Evolutionary conservation across 805 yeast genomes (phyloP).

Genomic region (Monosporozyma yasuniensis): DNA sequence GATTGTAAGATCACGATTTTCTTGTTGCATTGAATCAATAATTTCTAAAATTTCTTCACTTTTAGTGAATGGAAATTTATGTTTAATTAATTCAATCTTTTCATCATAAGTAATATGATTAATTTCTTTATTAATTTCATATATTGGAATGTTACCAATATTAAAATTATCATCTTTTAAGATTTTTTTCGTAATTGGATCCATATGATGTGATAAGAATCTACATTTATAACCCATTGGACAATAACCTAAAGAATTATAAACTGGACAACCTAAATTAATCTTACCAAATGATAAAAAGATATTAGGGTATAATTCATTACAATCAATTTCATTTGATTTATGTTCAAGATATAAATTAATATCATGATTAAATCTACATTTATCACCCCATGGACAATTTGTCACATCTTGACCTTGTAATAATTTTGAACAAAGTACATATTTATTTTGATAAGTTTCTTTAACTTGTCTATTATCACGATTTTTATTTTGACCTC

Average conservation of each 20-base stretch:
- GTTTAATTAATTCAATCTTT: conserved; percentile 35
- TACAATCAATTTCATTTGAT: conserved; percentile 57
- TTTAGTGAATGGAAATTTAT: conserved; percentile 47
- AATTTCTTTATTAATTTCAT: conserved; percentile 43
- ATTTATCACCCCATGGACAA: conserved; percentile 64
- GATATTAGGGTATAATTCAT: conserved; percentile 26
- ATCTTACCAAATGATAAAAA: neutral
- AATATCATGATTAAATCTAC: conserved; percentile 73
- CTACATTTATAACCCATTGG: conserved; percentile 90
- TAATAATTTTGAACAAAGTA: conserved; percentile 55
- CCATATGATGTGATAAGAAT: conserved; percentile 70
- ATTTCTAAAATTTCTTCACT: conserved; percentile 53
- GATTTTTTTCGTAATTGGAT: conserved; percentile 34
- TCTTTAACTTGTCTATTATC: conserved; percentile 65
- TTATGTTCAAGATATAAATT: conserved; percentile 54
- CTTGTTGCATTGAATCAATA: conserved; percentile 49
- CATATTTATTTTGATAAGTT: conserved; percentile 9
- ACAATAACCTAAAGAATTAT: conserved; percentile 72
- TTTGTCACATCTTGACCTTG: conserved; percentile 39
- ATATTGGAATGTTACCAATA: conserved; percentile 24
- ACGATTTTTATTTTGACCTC: conserved; percentile 82
- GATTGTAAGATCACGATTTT: conserved; percentile 24
- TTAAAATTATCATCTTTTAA: conserved; percentile 26
- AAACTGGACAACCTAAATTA: conserved; percentile 65
- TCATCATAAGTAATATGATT: conserved; percentile 47